Evolutionary conservation across 805 yeast species (phyloP), one percentile per base, ranked within the genome.

Genomic region (Wickerhamomyces queroliae): DNA sequence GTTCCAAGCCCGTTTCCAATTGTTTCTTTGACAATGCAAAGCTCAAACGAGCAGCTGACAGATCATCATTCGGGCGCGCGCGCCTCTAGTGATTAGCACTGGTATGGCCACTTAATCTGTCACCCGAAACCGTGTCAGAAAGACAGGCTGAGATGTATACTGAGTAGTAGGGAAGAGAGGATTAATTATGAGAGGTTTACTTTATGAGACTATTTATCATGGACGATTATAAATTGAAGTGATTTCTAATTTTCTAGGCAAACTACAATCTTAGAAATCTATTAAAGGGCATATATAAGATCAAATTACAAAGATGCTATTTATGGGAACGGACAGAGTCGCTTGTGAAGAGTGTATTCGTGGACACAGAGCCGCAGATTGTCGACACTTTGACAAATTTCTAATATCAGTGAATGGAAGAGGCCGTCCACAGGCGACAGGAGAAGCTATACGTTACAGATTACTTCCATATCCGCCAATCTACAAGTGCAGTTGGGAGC

Each of bases 341-440:
- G 85, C 95, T 3, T 88, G 96, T 61, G 75, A 76, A 39, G 82
- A 81, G 53, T 91, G 99, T 56, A 87, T 93, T 19, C 68, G 96
- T 33, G 98, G 98, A 15, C 99, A 91, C 55, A 65, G 99, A 30
- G 85, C 96, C 1, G 79, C 91, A 1, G 78, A 82, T 40, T 91
- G 99, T 60, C 76, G 76, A 39, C 99, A 91, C 61, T 76, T 83
- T 23, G 69, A 74, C 38, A 70, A 96, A 35, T 87, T 93, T 19
- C 66, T 91, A 30, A 80, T 90, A 11, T 86, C 88, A 52, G 96
- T 91, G 11, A 72, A 96, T 21, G 76, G 86, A n/a, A 74, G 95
- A 43, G 99, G 98, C 1, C 64, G 98, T 35, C 97, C 96, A 0
- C 68, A 75, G 21, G 70, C 78, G 9, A 42, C 37, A 12, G 47